A percentile compares a stretch with the other conserved stretches of the same genome.
These are phyloP conservation scores for Angomonas deanei DNA, from an alignment of 208 protist genomes.

Conservation along the genomic window DNA sequence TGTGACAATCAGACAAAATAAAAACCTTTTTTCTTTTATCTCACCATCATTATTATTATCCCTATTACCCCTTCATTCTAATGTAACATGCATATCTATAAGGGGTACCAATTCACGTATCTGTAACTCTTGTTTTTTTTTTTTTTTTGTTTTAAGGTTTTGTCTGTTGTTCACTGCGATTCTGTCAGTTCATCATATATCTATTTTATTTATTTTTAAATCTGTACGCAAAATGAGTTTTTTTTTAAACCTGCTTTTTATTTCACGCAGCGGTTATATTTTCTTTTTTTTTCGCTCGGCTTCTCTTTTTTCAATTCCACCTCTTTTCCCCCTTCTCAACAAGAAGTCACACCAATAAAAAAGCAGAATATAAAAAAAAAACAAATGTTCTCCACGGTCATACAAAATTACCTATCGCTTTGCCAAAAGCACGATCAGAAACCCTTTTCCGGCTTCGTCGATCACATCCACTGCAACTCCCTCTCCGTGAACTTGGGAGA, in stretches of 20 bases:
- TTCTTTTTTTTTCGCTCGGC: not conserved
- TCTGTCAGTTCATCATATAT: not conserved
- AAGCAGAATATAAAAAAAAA: not conserved
- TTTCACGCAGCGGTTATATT: not conserved
- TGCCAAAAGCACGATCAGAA: not conserved
- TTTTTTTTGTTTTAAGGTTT: not conserved
- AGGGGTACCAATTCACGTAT: too few species aligned
- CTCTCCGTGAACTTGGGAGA: not conserved
- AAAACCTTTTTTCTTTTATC: conserved; percentile 16
- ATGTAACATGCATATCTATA: too few species aligned
- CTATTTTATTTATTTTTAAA: not conserved
- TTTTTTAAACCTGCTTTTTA: not conserved
- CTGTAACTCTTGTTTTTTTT: too few species aligned
- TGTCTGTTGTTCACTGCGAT: not conserved
- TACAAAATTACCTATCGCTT: conserved; percentile 2
- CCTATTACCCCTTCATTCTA: conserved; percentile 1
- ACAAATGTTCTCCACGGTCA: not conserved
- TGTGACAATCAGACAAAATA: too few species aligned
- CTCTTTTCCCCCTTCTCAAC: too few species aligned
- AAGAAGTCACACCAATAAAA: not conserved
- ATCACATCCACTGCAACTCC: not conserved
- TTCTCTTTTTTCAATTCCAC: conserved; percentile 6
- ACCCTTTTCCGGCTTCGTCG: not conserved
- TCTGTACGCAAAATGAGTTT: not conserved
- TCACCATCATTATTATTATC: conserved; percentile 10